A percentile compares a stretch with the other conserved stretches of the same genome.
Evolutionary conservation across 2,329 filamentous ascomycete genomes (phyloP).

Genomic region (Exophiala sp.): DNA sequence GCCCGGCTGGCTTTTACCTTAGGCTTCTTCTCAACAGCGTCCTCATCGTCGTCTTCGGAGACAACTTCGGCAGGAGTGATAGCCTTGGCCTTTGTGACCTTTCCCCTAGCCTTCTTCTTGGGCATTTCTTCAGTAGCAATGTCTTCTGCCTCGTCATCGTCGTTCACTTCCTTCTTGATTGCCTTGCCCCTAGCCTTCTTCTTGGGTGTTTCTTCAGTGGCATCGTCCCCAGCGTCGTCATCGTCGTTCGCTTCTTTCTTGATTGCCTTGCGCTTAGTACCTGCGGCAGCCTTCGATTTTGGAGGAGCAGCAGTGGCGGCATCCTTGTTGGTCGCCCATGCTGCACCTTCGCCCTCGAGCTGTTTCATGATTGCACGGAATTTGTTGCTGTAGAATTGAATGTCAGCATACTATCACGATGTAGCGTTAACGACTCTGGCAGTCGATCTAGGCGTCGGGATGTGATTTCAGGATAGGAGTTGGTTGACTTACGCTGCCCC

Average conservation of each 20-base stretch:
- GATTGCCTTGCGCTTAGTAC: conserved; percentile 17
- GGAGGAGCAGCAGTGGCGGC: conserved; percentile 1
- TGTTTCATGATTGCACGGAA: conserved; percentile 23
- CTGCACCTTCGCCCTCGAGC: conserved; percentile 16
- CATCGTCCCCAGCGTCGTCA: neutral
- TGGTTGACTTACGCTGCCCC: conserved; percentile 29
- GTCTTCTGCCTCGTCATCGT: neutral
- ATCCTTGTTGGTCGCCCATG: conserved; percentile 8
- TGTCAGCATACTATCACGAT: conserved; percentile 6
- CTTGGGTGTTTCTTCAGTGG: conserved; percentile 8
- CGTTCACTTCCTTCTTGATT: neutral
- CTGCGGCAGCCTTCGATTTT: conserved; percentile 4
- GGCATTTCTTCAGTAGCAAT: neutral
- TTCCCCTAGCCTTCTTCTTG: conserved; percentile 17
- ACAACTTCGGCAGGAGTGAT: neutral
- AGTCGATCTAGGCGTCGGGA: no score
- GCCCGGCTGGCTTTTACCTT: neutral
- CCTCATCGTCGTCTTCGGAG: neutral
- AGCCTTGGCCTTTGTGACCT: neutral
- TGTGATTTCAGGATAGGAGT: no score
- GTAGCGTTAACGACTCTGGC: no score
- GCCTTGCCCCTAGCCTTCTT: conserved; percentile 12
- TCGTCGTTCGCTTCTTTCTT: conserved; percentile 1
- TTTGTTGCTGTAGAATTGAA: conserved; percentile 23
- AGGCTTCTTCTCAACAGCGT: conserved; percentile 15